Percentiles rank a stretch among this genome's conserved stretches.
These are phyloP conservation scores for Salix suchowensis DNA, from an alignment of 345 rosid species.

Conservation along the genomic window DNA sequence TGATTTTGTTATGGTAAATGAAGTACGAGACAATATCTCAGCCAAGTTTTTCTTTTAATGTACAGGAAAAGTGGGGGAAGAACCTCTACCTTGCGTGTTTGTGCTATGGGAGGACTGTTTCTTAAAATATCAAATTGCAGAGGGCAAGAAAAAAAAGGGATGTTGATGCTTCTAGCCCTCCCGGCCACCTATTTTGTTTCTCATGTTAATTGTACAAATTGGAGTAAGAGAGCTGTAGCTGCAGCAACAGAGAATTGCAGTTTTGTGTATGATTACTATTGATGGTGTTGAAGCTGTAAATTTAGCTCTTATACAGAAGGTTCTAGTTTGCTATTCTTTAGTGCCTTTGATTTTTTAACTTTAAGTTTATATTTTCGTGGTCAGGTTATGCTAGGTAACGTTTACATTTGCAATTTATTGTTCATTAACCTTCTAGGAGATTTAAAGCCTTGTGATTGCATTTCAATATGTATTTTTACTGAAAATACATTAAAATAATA, in stretches of 20 bases:
- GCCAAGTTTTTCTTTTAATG: background rate
- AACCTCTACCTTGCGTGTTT: conserved; percentile 35
- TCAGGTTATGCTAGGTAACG: no score
- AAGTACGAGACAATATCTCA: background rate
- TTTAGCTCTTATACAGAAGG: background rate
- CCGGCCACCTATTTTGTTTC: background rate
- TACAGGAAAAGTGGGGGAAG: conserved; percentile 43
- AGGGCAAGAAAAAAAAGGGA: background rate
- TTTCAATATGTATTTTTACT: no score
- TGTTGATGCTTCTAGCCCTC: background rate
- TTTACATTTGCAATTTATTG: no score
- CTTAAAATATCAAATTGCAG: conserved; percentile 4
- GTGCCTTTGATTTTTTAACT: background rate
- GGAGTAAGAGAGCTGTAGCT: conserved; percentile 3
- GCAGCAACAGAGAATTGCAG: background rate
- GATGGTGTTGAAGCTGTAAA: background rate
- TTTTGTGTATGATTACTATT: background rate
- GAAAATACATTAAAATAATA: no score
- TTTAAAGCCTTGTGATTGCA: no score
- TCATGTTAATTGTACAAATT: conserved; percentile 15
- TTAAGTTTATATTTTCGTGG: no score
- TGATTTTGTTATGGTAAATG: background rate
- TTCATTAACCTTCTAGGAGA: no score
- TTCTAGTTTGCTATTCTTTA: background rate
- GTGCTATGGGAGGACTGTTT: conserved; percentile 40